Conservation (phyloP, 2,329 filamentous ascomycete species). For the Endocalyx cinctus region DNA sequence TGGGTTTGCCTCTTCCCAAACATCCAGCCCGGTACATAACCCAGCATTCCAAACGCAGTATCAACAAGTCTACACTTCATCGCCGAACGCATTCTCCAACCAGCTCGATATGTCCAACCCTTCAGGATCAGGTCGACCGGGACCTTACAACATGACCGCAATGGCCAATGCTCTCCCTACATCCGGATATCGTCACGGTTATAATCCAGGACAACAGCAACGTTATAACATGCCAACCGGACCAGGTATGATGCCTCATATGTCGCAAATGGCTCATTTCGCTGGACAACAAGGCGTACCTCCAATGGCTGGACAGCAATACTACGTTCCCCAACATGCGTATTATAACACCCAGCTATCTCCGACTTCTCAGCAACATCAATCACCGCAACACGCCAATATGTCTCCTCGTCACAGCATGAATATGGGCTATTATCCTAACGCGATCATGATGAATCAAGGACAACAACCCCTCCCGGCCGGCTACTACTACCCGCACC, state of each 20-base stretch:
- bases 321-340: conserved; percentile 41
- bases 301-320: conserved; percentile 37
- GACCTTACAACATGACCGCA: conserved; percentile 43
- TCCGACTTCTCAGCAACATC: conserved; percentile 31
- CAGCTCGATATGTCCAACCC: conserved; percentile 38
- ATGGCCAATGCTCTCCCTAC: conserved; percentile 42
- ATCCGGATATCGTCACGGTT: conserved; percentile 32
- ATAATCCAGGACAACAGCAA: conserved; percentile 31
- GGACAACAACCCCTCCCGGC: conserved; percentile 30
- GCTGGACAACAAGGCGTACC: conserved; percentile 31
- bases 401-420: conserved; percentile 34
- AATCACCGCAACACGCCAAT: conserved; percentile 20
- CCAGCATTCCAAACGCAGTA: conserved; percentile 24
- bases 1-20: conserved; percentile 14
- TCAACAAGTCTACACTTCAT: conserved; percentile 25
- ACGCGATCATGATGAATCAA: conserved; percentile 37
- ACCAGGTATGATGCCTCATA: conserved; percentile 30
- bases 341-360: conserved; percentile 38
- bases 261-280: conserved; percentile 37
- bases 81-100: conserved; percentile 35
- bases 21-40: conserved; percentile 15
- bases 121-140: conserved; percentile 25
- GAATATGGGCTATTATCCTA: conserved; percentile 36
- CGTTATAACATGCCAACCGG: conserved; percentile 20
- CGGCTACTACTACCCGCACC: conserved; percentile 41